Percentiles rank a stretch among this genome's conserved stretches.
Conservation (phyloP, 2,329 filamentous ascomycete genomes). For the Colletotrichum kahawae region DNA sequence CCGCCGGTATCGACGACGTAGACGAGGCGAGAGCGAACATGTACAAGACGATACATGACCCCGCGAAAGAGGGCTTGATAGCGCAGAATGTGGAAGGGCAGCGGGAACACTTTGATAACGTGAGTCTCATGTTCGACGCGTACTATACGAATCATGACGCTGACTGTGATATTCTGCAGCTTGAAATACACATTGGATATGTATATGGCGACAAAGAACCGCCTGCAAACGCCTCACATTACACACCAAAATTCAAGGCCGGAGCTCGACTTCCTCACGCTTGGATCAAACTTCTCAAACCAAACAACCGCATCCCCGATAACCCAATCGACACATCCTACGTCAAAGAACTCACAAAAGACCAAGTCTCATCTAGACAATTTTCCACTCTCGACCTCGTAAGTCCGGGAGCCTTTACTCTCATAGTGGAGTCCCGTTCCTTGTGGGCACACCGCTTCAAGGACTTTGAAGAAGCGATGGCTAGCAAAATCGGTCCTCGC, state of each 20-base stretch:
- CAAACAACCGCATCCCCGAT: neutral
- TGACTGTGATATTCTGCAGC: constrained; percentile 6
- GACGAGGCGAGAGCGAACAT: constrained; percentile 34
- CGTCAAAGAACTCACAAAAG: constrained; percentile 31
- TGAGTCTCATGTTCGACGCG: neutral
- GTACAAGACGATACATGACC: constrained; percentile 31
- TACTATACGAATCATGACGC: rapidly evolving
- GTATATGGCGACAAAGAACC: constrained; percentile 39
- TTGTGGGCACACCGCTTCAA: neutral
- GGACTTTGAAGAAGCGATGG: neutral
- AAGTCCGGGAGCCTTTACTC: neutral
- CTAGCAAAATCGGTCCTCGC: neutral
- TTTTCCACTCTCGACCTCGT: constrained; percentile 42
- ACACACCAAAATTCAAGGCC: constrained; percentile 36
- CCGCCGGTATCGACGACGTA: constrained; percentile 32
- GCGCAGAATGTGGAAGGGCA: constrained; percentile 38
- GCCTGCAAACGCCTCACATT: constrained; percentile 41
- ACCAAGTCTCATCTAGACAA: constrained; percentile 28
- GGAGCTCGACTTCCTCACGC: constrained; percentile 46
- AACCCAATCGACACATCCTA: constrained; percentile 37
- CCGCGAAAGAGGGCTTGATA: constrained; percentile 33
- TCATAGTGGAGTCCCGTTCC: neutral
- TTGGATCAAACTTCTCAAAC: constrained; percentile 33
- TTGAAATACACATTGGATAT: constrained; percentile 49
- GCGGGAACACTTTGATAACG: constrained; percentile 46